phyloP scores from a whole-genome alignment of 163 green algal species.

The Coccomyxa subellipsoidea region DNA sequence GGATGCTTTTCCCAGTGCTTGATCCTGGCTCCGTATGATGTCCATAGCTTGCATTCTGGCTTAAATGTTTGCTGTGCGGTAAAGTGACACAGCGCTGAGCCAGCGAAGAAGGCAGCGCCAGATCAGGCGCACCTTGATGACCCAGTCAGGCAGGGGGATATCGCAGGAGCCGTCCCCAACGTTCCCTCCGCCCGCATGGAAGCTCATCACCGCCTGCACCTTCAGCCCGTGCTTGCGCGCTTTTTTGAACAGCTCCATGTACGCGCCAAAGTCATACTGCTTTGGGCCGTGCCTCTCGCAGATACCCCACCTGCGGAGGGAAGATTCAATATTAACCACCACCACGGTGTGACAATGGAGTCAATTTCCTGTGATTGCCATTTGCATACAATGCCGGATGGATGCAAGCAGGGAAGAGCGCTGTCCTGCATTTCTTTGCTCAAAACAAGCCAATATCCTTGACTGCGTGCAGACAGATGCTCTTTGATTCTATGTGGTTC shows the following conservation, averaged over 20 bases:
- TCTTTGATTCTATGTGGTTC: no score
- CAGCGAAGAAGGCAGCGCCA: not conserved
- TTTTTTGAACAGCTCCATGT: conserved; percentile 78
- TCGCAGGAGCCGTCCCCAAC: conserved; percentile 85
- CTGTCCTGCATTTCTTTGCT: not conserved
- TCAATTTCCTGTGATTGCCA: no score
- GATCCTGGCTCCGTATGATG: no score
- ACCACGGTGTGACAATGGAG: no score
- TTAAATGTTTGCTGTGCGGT: no score
- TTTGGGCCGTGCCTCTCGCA: conserved; percentile 72
- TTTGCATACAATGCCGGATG: no score
- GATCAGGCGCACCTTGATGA: conserved; percentile 43
- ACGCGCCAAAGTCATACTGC: conserved; percentile 79
- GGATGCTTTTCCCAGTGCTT: no score
- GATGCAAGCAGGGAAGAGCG: no score
- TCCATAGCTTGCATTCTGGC: no score
- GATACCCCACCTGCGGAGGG: conserved; percentile 81
- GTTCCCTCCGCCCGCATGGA: conserved; percentile 67
- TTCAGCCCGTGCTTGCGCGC: conserved; percentile 32
- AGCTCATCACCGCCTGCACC: conserved; percentile 89
- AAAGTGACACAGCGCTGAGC: no score
- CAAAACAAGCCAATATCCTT: not conserved
- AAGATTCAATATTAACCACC: no score
- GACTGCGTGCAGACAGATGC: no score
- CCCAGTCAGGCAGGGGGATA: conserved; percentile 88